Evolutionary conservation across 2,329 filamentous ascomycete species (phyloP), one percentile per base, ranked within the genome.

Genomic region (Fusarium albosuccineum): DNA sequence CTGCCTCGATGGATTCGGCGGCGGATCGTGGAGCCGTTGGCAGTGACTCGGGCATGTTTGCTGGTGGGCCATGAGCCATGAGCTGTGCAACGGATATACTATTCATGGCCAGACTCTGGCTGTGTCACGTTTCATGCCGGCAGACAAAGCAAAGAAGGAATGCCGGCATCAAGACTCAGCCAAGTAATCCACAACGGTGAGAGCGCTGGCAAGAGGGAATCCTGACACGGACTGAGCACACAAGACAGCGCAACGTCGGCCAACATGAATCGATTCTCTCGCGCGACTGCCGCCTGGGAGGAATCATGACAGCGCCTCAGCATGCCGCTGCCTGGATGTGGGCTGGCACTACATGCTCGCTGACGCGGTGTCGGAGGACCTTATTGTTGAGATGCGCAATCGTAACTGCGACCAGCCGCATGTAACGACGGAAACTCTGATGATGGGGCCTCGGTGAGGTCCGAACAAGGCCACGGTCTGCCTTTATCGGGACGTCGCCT

Each of bases 41-140:
- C 34, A n/a, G 39, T 33, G 29, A 33, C 17, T 52, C 40, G 40
- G 40, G 16, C 39, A 41, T 34, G 49, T 30, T 16, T 27, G 39
- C 9, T 36, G 50, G 50, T 53, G 50, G 50, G 34, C 50, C 50
- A 27, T 9, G 14, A 13, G 13, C 39, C 9, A n/a, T 36, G 51
- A 54, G 40, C 39, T 45, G 27, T 67, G 37, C 63, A 49, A 36
- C 58, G 36, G 48, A 62, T 60, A 64, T 57, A 44, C 52, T 57
- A 62, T 66, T 62, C 56, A 52, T 55, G 56, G 52, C 45, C 16
- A 49, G 27, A 39, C 16, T 48, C 41, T 50, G 48, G 16, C 37
- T 67, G 41, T 62, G 49, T 37, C 45, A 27, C 42, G 61, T 66
- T 68, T 68, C 61, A 66, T 55, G 64, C 49, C 44, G 61, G 51